Percentiles rank a stretch among this genome's conserved stretches.
Conservation (phyloP, 164 flowering plant species). For the Vitis vinifera region ASM3070453v1 NC_081818.1:25714501-25715000, state of each 20-base stretch:
- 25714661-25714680: not conserved
- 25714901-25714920: too few species aligned
- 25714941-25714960: slow-evolving; percentile 20
- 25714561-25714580: too few species aligned
- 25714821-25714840: too few species aligned
- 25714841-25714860: slow-evolving; percentile 2
- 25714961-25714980: slow-evolving; percentile 5
- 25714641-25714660: not conserved
- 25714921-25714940: slow-evolving; percentile 9
- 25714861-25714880: not conserved
- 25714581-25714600: too few species aligned
- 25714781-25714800: too few species aligned
- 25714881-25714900: not conserved
- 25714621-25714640: slow-evolving; percentile 4
- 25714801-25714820: too few species aligned
- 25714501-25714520: too few species aligned
- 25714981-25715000: slow-evolving; percentile 8
- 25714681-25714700: not conserved
- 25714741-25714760: not conserved
- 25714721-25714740: slow-evolving; percentile 13
- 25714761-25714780: slow-evolving; percentile 17
- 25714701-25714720: slow-evolving; percentile 27
- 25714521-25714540: too few species aligned
- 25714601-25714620: too few species aligned
- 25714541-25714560: too few species aligned